Conservation (phyloP, 306 rosid genomes). For the Sicyos baderoa region DNA sequence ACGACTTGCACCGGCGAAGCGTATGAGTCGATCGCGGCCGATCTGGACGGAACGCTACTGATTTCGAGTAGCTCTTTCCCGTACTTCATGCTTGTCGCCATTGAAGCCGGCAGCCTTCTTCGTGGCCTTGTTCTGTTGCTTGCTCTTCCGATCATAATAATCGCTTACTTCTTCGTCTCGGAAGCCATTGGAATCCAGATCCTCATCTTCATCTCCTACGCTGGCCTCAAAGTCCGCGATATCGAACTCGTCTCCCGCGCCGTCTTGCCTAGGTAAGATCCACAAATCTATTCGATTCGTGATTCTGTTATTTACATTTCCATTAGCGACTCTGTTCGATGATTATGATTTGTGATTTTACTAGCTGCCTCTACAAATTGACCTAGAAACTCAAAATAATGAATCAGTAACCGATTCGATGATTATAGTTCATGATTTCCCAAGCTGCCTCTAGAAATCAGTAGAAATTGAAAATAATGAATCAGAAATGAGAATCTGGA, state of each 20-base stretch:
- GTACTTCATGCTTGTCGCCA: conserved; percentile 90
- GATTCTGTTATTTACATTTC: too few species aligned
- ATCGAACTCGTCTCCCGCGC: conserved; percentile 92
- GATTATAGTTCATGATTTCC: not conserved
- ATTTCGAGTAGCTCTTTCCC: conserved; percentile 72
- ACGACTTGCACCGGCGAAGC: conserved; percentile 30
- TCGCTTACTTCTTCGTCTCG: conserved; percentile 74
- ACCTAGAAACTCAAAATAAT: not conserved
- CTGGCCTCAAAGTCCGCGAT: conserved; percentile 83
- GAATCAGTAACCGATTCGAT: not conserved
- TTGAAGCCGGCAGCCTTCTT: conserved; percentile 91
- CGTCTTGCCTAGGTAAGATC: conserved; percentile 62
- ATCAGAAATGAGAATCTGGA: not conserved
- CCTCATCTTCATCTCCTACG: conserved; percentile 81
- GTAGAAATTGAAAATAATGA: not conserved
- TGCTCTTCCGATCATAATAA: conserved; percentile 57
- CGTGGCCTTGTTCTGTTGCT: conserved; percentile 87
- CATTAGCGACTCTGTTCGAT: too few species aligned
- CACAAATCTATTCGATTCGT: not conserved
- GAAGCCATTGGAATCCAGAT: conserved; percentile 90
- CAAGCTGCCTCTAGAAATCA: not conserved
- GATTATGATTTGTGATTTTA: not conserved
- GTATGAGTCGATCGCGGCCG: conserved; percentile 68
- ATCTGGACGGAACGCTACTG: conserved; percentile 87
- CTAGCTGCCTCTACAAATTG: not conserved